Evolutionary conservation across 2,329 filamentous ascomycete genomes (phyloP).

Genomic region (Endothia cerciana): DNA sequence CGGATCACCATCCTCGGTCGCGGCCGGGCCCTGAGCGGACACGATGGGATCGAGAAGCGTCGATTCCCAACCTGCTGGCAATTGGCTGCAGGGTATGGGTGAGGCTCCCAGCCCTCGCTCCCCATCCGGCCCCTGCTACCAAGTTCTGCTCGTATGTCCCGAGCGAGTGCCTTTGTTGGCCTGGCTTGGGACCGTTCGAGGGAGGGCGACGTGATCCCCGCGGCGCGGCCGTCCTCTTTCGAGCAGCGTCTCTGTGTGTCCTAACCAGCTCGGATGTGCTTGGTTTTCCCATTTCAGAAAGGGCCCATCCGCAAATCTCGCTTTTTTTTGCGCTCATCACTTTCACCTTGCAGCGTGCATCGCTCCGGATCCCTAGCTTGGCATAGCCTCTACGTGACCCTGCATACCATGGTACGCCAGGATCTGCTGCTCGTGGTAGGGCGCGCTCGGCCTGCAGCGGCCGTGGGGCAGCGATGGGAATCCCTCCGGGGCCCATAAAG

Average conservation of each 20-base stretch:
- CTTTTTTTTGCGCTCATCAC: neutral
- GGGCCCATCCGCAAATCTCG: neutral
- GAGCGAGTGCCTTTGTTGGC: neutral
- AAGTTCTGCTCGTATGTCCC: too few relatives aligned
- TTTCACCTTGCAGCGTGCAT: neutral
- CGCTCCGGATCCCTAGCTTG: conserved; percentile 1
- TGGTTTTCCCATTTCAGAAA: neutral
- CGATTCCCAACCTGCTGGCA: neutral
- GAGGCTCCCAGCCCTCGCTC: neutral
- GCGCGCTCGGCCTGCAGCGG: neutral
- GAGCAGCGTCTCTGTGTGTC: neutral
- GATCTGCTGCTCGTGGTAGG: neutral
- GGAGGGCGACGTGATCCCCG: neutral
- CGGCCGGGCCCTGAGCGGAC: neutral
- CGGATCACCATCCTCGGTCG: neutral
- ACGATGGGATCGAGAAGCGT: neutral
- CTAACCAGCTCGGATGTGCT: neutral
- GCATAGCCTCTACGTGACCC: neutral
- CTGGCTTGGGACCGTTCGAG: neutral
- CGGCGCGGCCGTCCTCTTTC: neutral
- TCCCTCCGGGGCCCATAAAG: neutral
- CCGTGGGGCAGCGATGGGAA: neutral
- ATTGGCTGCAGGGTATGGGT: neutral
- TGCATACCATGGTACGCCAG: neutral
- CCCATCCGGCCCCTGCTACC: neutral